Evolutionary conservation across 2,329 filamentous ascomycete genomes (phyloP), one percentile per base, ranked within the genome.

Genomic region (Penicillium sumatraense): DNA sequence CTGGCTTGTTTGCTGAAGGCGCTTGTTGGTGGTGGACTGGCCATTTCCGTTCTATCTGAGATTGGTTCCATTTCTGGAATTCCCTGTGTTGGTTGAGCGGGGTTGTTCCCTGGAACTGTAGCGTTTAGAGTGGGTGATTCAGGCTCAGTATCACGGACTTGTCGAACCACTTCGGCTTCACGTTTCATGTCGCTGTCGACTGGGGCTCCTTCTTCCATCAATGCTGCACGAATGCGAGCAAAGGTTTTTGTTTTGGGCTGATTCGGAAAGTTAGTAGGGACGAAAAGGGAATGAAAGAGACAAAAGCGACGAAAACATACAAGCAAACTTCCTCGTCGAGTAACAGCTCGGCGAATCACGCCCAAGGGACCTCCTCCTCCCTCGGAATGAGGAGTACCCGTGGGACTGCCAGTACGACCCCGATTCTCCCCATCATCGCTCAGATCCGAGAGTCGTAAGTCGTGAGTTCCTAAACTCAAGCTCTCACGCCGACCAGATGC

Each of bases 231-330:
- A 62, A 99, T 96, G 10, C 95, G 88, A 5, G 93, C 92, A 73
- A 99, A 99, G 0, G 89, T 92, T 76, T 96, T 96, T 0, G 93
- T 95, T 80, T 98, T 99, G 11, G 96, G 95, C 90, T 96, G 63
- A n/a, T 3, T 50, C 3, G 3, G 10, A 18, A 11, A 51, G 55
- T 48, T 10, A 46, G 20, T 23, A 50, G 35, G 24, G 27, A 24
- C 36, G 6, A 36, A 35, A 35, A 35, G 6, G 10, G 7, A 20
- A 40, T 20, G 20, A n/a, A 29, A 27, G n/a, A 14, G 29, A 24
- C 18, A 40, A 31, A 9, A 13, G 27, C 27, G 1, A 13, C 11
- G 11, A 14, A 9, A 27, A 77, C 88, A 72, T 81, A 95, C 91
- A 69, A 99, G 75, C 58, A 99, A 81, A 73, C 96, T 99, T 7